Conservation (phyloP, 208 protist genomes). For the Leishmania guyanensis region DNA sequence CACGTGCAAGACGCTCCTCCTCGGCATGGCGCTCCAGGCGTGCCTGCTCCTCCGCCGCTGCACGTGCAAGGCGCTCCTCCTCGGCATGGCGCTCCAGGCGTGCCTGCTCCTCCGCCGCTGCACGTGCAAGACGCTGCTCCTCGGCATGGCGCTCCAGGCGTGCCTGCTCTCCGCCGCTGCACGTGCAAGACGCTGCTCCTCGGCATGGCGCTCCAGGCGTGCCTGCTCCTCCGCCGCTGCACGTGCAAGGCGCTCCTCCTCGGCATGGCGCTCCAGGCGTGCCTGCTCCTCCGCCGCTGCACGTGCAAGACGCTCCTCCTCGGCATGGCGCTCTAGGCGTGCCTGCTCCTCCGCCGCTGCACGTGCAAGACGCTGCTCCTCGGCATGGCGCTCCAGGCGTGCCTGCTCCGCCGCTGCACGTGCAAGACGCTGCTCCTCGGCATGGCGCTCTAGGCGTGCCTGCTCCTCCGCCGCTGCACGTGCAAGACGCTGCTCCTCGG, state of each 20-base stretch:
- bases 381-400: not conserved
- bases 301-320: not conserved
- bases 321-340: not conserved
- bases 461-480: not conserved
- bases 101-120: slow-evolving; percentile 12
- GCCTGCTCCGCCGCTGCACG: not conserved
- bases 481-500: not conserved
- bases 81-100: not conserved
- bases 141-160: not conserved
- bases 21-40: not conserved
- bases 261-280: not conserved
- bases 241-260: not conserved
- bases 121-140: not conserved
- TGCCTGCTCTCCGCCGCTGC: not conserved
- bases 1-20: not conserved
- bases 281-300: not conserved
- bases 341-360: not conserved
- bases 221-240: not conserved
- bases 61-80: not conserved
- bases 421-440: not conserved
- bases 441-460: not conserved
- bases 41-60: not conserved
- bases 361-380: not conserved
- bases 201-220: not conserved
- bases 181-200: not conserved